Evolutionary conservation across 139 green algal genomes (phyloP), one percentile per base, ranked within the genome.

Genomic region (Chlorella sorokiniana): DNA sequence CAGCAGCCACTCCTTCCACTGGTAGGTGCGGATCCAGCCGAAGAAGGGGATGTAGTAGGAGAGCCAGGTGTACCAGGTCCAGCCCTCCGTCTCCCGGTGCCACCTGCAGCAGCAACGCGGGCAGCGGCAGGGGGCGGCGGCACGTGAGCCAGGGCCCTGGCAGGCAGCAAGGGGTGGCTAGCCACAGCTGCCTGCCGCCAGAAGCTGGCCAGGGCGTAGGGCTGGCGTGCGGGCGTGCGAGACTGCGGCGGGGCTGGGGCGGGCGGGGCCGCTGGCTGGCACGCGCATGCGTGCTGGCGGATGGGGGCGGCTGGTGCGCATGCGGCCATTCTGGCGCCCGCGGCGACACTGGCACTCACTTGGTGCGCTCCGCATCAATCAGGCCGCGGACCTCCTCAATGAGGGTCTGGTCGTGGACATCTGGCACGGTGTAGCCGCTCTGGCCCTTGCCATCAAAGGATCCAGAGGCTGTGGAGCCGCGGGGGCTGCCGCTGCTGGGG

Each of bases 11-110:
- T 33, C 37, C 20, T 45, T 72, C 33, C 89, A 64, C 29, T 92
- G 86, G 70, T 95, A 95, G 9, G 48, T 88, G 16, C 88, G 78
- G 38, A 94, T 67, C 92, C 92, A 95, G 5, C 72, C 68, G 2
- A 94, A 41, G 82, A 86, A 90, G 22, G 92, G 92, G 3, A 95
- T 44, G 64, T 91, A 78, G 23, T 84, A 74, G 14, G 72, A 78
- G 18, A 88, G 29, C 90, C 87, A 93, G 45, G 91, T 85, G 61
- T 87, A 79, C 75, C 45, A 73, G 40, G 82, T 78, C 67, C 75
- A 87, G 29, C 83, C 83, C 41, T 80, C 42, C 5, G 62, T 82
- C 54, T 79, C 83, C 18, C 81, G 40, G 23, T 40, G 61, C 44
- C 79, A 84, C 41, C 56, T 77, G 62, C 61, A 38, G 48, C 2